Evolutionary conservation across 2,329 filamentous ascomycete genomes (phyloP), one percentile per base, ranked within the genome.

Genomic region (Xylariaceae sp.): DNA sequence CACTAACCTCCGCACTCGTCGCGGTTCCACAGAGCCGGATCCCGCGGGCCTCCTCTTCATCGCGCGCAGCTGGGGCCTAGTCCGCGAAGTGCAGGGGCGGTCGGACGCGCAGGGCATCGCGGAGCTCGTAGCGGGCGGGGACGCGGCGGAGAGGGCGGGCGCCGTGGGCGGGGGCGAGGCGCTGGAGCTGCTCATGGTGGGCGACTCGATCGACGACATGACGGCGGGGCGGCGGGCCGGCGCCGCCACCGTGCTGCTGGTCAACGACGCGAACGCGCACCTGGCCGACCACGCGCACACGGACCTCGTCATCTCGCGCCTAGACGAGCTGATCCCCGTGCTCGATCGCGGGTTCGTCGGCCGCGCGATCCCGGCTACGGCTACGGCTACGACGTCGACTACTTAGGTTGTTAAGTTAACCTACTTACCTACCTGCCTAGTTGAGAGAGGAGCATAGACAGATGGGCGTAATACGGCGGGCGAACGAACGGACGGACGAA

Each of bases 171-270:
- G 83, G 0, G 80, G 79, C 9, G 81, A 83, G 55, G 82, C 77
- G 2, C 79, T 74, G 42, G 73, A 71, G 5, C 66, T 86, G 42
- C 83, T 86, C 64, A 88, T 88, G 85, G 85, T 87, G 20, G 90
- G 90, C 3, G 90, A 93, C 70, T 92, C 88, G 16, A 85, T 96
- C 52, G 95, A 98, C 71, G 95, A 99, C 71, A 96, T 98, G 85
- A 90, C 88, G 7, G 91, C 93, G 0, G 93, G 95, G 0, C 83
- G 88, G 57, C 81, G 80, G 50, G 93, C 93, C 0, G 93, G 93
- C 1, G 91, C 93, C 1, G 89, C 91, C 32, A 98, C 95, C 0
- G 92, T 98, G n/a, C 70, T 98, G 70, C 78, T 99, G 44, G 81
- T 89, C 16, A 96, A 96, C 67, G 85, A 90, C n/a, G 87, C 82